These are phyloP conservation scores for Daphne laureola DNA, from an alignment of 441 rosid species.

Conservation along the genomic window DNA sequence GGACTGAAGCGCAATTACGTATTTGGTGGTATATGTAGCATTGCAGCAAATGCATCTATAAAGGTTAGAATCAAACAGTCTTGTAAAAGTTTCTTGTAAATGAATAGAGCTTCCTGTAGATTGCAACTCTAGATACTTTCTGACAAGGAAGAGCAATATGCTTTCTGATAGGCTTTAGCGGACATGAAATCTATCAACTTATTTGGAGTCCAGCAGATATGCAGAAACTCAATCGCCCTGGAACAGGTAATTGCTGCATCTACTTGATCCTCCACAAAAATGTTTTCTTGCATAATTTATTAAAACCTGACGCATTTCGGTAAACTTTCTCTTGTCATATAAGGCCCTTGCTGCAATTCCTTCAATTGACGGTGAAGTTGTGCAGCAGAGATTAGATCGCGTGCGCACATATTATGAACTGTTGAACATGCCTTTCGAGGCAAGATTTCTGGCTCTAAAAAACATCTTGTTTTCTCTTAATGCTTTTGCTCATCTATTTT, in stretches of 20 bases:
- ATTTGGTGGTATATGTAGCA: constrained; percentile 90
- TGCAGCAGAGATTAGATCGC: constrained; percentile 69
- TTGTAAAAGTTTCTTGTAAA: no score
- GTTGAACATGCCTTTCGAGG: constrained; percentile 96
- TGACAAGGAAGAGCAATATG: constrained; percentile 14
- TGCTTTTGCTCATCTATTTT: constrained; percentile 1
- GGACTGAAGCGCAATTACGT: constrained; percentile 71
- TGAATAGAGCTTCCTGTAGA: no score
- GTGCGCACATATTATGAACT: constrained; percentile 92
- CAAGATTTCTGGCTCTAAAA: constrained; percentile 19
- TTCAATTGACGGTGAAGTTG: constrained; percentile 65
- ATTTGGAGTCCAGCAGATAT: constrained; percentile 98
- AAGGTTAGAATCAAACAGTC: constrained; percentile 45
- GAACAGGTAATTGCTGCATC: constrained; percentile 60
- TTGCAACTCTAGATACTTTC: not conserved
- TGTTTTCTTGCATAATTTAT: not conserved
- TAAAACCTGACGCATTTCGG: no score
- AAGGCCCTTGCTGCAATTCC: constrained; percentile 94
- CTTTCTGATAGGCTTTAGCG: constrained; percentile 58
- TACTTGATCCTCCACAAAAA: not conserved
- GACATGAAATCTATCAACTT: constrained; percentile 83
- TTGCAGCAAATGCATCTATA: constrained; percentile 80
- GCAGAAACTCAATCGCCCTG: constrained; percentile 89
- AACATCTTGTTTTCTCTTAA: not conserved
- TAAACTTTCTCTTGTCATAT: constrained; percentile 11